Evolutionary conservation across 305 asterid genomes (phyloP).

Genomic region (Fraxinus dipetala): DNA sequence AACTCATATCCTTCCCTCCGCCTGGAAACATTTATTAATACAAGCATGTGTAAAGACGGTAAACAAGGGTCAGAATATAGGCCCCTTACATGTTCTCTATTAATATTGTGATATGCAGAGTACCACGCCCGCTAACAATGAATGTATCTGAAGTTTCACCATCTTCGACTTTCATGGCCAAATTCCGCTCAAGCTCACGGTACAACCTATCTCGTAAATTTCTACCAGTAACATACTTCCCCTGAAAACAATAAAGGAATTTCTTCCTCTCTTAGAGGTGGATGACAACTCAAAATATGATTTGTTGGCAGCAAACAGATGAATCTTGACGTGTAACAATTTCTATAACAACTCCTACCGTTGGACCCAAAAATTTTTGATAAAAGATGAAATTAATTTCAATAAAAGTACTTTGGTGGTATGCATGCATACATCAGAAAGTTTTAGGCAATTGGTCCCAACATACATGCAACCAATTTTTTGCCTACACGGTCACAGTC

Average conservation of each 20-base stretch:
- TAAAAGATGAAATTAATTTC: not conserved
- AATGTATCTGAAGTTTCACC: constrained; percentile 96
- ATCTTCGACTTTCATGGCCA: constrained; percentile 98
- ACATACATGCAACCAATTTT: not conserved
- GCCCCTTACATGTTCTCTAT: constrained; percentile 89
- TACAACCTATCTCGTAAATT: constrained; percentile 83
- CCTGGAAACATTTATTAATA: constrained; percentile 51
- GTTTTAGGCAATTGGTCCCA: not conserved
- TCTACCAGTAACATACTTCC: constrained; percentile 90
- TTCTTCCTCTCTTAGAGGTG: not conserved
- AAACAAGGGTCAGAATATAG: constrained; percentile 1
- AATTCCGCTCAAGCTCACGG: constrained; percentile 93
- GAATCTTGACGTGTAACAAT: not conserved
- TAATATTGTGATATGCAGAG: constrained; percentile 90
- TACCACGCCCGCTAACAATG: constrained; percentile 95
- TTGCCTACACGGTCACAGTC: not conserved
- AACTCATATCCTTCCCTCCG: constrained; percentile 98
- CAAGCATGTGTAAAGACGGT: not conserved
- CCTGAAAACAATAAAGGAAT: constrained; percentile 43
- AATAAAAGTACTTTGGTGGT: not conserved
- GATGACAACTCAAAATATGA: not conserved
- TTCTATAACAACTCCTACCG: not conserved
- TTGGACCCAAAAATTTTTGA: not conserved
- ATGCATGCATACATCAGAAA: not conserved
- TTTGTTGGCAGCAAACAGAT: not conserved